Evolutionary conservation across 2,329 filamentous ascomycete species (phyloP).

Genomic region (Colletotrichum sp.): DNA sequence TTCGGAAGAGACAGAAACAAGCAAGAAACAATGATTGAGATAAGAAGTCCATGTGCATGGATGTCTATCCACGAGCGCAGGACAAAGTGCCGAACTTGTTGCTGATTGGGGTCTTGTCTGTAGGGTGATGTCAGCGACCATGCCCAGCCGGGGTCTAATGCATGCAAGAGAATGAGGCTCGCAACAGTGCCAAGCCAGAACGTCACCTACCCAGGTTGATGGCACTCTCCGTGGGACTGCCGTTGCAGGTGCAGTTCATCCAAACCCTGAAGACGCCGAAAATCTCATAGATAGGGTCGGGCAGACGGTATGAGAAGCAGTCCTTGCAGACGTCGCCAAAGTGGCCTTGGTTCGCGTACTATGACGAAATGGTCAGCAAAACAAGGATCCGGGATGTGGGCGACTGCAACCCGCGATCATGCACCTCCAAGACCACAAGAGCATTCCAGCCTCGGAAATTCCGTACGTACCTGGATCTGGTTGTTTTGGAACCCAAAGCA

Average conservation of each 20-base stretch:
- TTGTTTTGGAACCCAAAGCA: conserved; percentile 1
- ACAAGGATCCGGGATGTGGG: neutral
- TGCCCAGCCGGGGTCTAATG: neutral
- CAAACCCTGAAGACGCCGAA: conserved; percentile 3
- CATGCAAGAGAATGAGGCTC: neutral
- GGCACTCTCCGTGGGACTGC: neutral
- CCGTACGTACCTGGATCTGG: conserved; percentile 16
- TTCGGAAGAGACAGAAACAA: neutral
- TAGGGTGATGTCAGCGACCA: neutral
- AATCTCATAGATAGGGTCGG: neutral
- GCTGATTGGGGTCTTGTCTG: neutral
- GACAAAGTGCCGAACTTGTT: conserved; percentile 4
- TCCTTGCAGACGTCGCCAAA: conserved; percentile 28
- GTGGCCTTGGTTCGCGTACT: conserved; percentile 14
- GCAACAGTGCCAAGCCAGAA: neutral
- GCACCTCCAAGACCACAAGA: neutral
- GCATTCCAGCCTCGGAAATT: neutral
- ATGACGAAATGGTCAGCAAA: neutral
- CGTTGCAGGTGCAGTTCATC: conserved; percentile 14
- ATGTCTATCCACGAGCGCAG: neutral
- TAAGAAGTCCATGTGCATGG: neutral
- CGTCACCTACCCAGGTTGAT: conserved; percentile 6
- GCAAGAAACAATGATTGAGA: neutral
- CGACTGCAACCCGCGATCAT: neutral
- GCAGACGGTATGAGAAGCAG: conserved; percentile 18